A percentile compares a stretch with the other conserved stretches of the same genome.
Conservation (phyloP, 225 moss, liverwort and hornwort species). For the Antitrichia curtipendula region DNA sequence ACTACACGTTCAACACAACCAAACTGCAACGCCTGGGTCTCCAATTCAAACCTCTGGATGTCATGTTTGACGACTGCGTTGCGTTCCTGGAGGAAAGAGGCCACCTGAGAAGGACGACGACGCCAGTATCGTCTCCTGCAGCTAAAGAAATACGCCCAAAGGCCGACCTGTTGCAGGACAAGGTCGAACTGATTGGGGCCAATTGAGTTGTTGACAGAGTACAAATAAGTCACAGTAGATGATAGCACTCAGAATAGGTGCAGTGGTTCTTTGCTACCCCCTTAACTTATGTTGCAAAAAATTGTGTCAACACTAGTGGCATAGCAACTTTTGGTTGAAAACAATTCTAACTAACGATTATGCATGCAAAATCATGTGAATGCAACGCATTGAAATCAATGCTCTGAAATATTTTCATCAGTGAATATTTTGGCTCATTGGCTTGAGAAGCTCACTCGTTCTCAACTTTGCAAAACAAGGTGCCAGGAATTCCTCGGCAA, state of each 20-base stretch:
- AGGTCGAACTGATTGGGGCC: background rate
- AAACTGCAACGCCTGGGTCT: slow-evolving; percentile 60
- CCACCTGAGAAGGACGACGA: background rate
- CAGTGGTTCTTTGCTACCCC: background rate
- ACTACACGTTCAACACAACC: slow-evolving; percentile 52
- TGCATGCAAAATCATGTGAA: background rate
- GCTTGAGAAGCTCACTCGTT: background rate
- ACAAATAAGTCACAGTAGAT: background rate
- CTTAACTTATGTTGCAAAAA: background rate
- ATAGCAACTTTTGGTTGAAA: background rate
- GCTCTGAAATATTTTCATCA: background rate
- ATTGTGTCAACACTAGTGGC: background rate
- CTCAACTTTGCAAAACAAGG: background rate
- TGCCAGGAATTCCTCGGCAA: background rate
- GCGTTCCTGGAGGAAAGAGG: slow-evolving; percentile 38
- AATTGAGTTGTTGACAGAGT: background rate
- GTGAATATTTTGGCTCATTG: background rate
- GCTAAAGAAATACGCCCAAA: background rate
- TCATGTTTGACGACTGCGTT: slow-evolving; percentile 67
- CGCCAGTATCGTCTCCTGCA: background rate
- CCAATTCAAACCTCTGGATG: slow-evolving; percentile 50
- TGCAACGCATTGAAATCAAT: background rate
- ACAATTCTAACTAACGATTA: background rate
- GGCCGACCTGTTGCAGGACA: background rate
- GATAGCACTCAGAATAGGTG: background rate